Evolutionary conservation across 1,139 yeast species (phyloP).

Genomic region (Wickerhamiella pararugosa): DNA sequence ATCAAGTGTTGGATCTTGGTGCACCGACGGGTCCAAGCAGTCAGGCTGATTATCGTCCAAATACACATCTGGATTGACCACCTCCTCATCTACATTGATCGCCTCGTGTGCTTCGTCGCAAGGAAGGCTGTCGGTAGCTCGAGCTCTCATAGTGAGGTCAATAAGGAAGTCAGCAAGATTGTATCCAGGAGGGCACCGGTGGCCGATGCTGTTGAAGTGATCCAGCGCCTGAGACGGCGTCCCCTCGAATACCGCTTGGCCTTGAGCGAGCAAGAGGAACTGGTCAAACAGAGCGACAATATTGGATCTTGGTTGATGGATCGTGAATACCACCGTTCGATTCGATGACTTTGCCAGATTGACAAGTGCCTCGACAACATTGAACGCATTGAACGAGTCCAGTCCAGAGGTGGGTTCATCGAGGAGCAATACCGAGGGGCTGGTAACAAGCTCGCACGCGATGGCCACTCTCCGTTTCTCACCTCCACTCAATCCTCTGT

Average conservation of each 20-base stretch:
- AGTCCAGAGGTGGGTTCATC: constrained; percentile 66
- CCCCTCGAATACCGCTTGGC: constrained; percentile 79
- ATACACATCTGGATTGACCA: constrained; percentile 23
- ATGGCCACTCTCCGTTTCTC: constrained; percentile 40
- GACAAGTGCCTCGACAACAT: constrained; percentile 74
- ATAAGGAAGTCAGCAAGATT: constrained; percentile 88
- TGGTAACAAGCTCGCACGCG: constrained; percentile 35
- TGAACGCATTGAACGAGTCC: constrained; percentile 84
- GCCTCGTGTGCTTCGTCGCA: constrained; percentile 3
- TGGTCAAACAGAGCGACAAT: constrained; percentile 84
- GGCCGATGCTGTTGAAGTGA: constrained; percentile 64
- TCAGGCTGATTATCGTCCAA: constrained; percentile 9
- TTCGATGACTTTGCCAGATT: constrained; percentile 65
- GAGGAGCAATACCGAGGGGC: constrained; percentile 35
- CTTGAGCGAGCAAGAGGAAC: constrained; percentile 64
- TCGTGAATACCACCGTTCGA: constrained; percentile 80
- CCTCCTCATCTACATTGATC: constrained; percentile 23
- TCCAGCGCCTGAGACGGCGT: constrained; percentile 37
- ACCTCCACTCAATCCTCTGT: constrained; percentile 85
- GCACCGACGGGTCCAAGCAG: constrained; percentile 14
- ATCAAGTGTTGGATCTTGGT: constrained; percentile 14
- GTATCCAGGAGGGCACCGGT: constrained; percentile 73
- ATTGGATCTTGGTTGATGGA: constrained; percentile 96
- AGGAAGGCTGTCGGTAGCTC: constrained; percentile 12
- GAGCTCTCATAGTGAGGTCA: constrained; percentile 66